phyloP scores from a whole-genome alignment of 108 stramenopile genomes.

The Nitzschia inconspicua region DNA sequence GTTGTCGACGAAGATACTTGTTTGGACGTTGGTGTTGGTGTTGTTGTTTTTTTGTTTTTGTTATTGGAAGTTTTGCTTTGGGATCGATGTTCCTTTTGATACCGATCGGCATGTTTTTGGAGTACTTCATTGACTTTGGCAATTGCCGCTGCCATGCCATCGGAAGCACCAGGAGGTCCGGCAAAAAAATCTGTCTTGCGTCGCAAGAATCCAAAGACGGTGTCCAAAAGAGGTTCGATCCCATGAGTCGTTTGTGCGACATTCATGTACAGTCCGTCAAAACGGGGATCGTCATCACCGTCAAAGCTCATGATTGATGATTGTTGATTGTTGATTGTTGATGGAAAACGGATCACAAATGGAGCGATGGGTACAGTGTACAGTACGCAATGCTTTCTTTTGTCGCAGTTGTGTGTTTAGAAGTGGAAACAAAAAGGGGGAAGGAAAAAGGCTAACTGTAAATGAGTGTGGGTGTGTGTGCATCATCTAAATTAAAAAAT shows the following conservation, averaged over 20 bases:
- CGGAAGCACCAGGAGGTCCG: slow-evolving; percentile 44
- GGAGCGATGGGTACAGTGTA: neutral
- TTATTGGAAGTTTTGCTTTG: slow-evolving; percentile 28
- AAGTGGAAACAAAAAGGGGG: too few species aligned
- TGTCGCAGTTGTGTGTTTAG: too few species aligned
- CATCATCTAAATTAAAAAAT: too few species aligned
- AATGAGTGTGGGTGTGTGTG: too few species aligned
- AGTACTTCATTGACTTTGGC: slow-evolving; percentile 79
- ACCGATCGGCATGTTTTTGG: slow-evolving; percentile 64
- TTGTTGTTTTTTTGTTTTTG: slow-evolving; percentile 1
- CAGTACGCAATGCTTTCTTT: too few species aligned
- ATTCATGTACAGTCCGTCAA: slow-evolving; percentile 96
- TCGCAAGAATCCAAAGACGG: slow-evolving; percentile 95
- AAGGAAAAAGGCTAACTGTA: too few species aligned
- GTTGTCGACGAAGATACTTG: neutral
- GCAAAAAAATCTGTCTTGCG: slow-evolving; percentile 99
- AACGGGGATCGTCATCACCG: slow-evolving; percentile 88
- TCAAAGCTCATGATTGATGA: slow-evolving; percentile 6
- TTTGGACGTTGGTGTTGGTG: slow-evolving; percentile 1
- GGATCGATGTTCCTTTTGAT: slow-evolving; percentile 15
- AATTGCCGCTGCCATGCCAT: slow-evolving; percentile 47
- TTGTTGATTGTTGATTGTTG: neutral
- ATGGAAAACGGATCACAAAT: neutral
- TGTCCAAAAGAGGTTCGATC: slow-evolving; percentile 97
- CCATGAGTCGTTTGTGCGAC: slow-evolving; percentile 92